Conservation (phyloP, 306 rosid species). For the Dryas octopetala region DNA sequence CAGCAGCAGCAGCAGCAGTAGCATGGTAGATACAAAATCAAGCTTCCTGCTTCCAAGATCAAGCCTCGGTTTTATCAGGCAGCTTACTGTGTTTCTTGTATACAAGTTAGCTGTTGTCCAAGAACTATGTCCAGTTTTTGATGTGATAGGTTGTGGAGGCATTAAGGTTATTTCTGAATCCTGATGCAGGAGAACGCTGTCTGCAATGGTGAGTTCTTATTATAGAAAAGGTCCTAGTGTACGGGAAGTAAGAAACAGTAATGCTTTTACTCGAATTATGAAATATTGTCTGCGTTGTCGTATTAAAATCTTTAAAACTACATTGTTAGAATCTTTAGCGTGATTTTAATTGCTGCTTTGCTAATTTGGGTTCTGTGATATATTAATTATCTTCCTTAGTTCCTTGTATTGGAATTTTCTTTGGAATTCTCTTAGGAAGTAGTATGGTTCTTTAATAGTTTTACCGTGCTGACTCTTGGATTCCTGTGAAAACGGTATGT, state of each 20-base stretch:
- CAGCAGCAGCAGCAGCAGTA: slow-evolving; percentile 45
- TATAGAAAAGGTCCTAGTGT: background rate
- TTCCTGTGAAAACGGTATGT: background rate
- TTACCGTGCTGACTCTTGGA: background rate
- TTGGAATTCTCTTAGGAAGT: background rate
- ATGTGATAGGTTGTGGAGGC: slow-evolving; percentile 26
- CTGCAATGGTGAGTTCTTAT: slow-evolving; percentile 11
- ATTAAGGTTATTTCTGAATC: slow-evolving; percentile 8
- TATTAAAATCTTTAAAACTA: background rate
- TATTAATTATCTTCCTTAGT: background rate
- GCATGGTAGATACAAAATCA: slow-evolving; percentile 17
- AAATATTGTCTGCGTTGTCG: background rate
- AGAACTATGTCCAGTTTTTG: slow-evolving; percentile 28
- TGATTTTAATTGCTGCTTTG: slow-evolving; percentile 10
- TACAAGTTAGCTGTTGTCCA: slow-evolving; percentile 46
- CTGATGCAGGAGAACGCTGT: slow-evolving; percentile 14
- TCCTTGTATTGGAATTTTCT: background rate
- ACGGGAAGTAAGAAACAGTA: slow-evolving; percentile 8
- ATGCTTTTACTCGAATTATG: slow-evolving; percentile 6
- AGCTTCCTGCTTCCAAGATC: slow-evolving; percentile 37
- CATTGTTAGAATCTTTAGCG: slow-evolving; percentile 7
- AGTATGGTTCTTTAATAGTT: background rate
- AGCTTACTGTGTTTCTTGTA: slow-evolving; percentile 33
- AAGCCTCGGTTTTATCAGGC: slow-evolving; percentile 26
- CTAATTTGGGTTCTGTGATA: background rate